Conservation (phyloP, 106 monocot species). For the Triglochin maritima region DNA sequence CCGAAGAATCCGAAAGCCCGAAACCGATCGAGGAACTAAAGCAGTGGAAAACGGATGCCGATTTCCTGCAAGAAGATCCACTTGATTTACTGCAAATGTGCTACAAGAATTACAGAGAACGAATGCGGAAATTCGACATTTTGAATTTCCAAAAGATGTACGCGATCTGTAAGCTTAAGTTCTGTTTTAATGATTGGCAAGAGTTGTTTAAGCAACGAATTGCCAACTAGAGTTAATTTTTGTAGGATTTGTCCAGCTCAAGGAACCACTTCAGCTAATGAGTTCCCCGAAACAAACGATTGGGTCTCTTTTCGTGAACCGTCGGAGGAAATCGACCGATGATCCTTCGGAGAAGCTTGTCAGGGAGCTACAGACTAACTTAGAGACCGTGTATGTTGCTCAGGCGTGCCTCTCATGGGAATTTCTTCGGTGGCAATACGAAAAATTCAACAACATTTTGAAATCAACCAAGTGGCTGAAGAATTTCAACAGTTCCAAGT, state of each 20-base stretch:
- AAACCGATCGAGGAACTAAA: slow-evolving; percentile 37
- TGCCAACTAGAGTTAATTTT: neutral
- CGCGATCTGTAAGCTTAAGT: slow-evolving; percentile 45
- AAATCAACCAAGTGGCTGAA: slow-evolving; percentile 53
- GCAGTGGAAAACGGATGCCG: slow-evolving; percentile 40
- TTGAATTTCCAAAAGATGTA: slow-evolving; percentile 88
- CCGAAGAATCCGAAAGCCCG: slow-evolving; percentile 55
- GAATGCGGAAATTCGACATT: slow-evolving; percentile 78
- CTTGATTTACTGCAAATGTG: slow-evolving; percentile 56
- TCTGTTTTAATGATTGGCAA: neutral
- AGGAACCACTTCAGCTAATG: slow-evolving; percentile 39
- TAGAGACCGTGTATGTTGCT: slow-evolving; percentile 74
- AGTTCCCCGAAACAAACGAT: slow-evolving; percentile 31
- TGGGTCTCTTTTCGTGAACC: slow-evolving; percentile 26
- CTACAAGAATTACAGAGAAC: slow-evolving; percentile 65
- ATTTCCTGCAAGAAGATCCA: slow-evolving; percentile 47
- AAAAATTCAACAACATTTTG: slow-evolving; percentile 26
- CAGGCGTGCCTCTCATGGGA: slow-evolving; percentile 92
- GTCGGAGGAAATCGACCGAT: slow-evolving; percentile 22
- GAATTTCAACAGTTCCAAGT: slow-evolving; percentile 86
- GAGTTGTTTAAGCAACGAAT: neutral
- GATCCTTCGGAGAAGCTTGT: slow-evolving; percentile 54
- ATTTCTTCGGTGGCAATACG: slow-evolving; percentile 72
- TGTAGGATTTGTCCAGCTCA: slow-evolving; percentile 59
- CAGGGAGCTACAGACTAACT: slow-evolving; percentile 43